Base-by-base conservation (phyloP, 176 grass and related monocot genomes). In the Aegilops bicornis region DNA sequence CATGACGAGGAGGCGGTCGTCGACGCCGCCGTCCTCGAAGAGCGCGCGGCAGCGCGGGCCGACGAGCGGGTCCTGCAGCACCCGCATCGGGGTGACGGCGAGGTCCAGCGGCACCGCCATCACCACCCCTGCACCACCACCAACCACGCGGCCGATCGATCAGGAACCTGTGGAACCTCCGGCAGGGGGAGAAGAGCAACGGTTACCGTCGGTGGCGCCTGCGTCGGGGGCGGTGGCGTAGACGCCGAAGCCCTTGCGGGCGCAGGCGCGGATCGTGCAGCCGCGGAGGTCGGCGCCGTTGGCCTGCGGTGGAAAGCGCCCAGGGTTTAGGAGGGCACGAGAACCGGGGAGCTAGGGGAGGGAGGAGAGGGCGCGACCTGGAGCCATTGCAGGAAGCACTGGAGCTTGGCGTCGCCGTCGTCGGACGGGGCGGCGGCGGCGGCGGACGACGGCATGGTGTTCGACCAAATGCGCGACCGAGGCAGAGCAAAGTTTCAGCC, bases 101-200 rank as follows among this genome's bases (percentile, higher is more conserved):
- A 98, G 87, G 78, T 98, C 92, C 25, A 98, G 93, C 47, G 96
- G 96, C 84, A 98, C 92, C 43, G 90, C 96, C 96, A 98, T 91
- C 20, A 91, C 86, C 85, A 92, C 86, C 64, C 90, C 93, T 91
- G 75, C 87, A 79, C 24, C 36, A 71, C 24, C 36, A 75, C 60
- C 66, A 54, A 25, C n/a, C 30, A n/a, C 45, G 69, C 24, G n/a
- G n/a, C 30, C 2, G 9, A 8, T 85, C 5, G 20, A 15, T 89
- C 47, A 79, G 56, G 3, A 6, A 6, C 47, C 13, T 20, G 35
- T 24, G 25, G 62, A 19, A 56, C 36, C 72, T 63, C 24, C 14
- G 19, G 64, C 20, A 39, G 61, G 27, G 23, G 10, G 33, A 36
- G 30, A 75, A 11, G 47, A 64, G 37, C 7, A 22, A 5, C 4